Evolutionary conservation across 108 stramenopile genomes (phyloP).

Genomic region (Skeletonema tropicum): DNA sequence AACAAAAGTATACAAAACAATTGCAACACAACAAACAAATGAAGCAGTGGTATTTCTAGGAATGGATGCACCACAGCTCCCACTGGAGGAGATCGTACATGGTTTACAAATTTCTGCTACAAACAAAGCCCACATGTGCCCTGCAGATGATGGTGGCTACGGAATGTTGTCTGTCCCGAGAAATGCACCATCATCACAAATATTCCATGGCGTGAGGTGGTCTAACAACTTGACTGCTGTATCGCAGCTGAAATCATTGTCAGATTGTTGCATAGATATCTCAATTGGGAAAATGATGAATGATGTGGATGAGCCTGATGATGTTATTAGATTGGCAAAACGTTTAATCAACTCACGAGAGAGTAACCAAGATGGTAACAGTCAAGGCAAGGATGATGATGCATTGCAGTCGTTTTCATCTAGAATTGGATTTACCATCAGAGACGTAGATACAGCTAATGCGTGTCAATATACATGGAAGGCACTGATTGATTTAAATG

Average conservation of each 20-base stretch:
- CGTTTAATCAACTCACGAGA: slow-evolving; percentile 2
- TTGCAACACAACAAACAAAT: slow-evolving; percentile 6
- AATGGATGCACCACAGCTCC: slow-evolving; percentile 86
- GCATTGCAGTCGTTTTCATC: background rate
- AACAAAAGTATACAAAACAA: background rate
- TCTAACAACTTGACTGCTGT: slow-evolving; percentile 76
- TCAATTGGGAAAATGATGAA: slow-evolving; percentile 68
- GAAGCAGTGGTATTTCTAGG: slow-evolving; percentile 78
- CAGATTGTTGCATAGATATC: slow-evolving; percentile 64
- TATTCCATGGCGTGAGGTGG: slow-evolving; percentile 73
- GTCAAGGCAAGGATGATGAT: background rate
- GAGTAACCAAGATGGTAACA: background rate
- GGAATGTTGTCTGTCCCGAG: slow-evolving; percentile 80
- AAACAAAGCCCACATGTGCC: slow-evolving; percentile 65
- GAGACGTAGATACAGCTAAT: background rate
- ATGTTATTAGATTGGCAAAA: slow-evolving; percentile 58
- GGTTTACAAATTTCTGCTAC: slow-evolving; percentile 49
- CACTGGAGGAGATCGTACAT: slow-evolving; percentile 67
- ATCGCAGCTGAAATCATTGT: slow-evolving; percentile 81
- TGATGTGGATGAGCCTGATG: slow-evolving; percentile 82
- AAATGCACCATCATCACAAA: slow-evolving; percentile 34
- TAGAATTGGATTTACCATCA: background rate
- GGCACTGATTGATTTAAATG: slow-evolving; percentile 13
- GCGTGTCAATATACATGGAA: slow-evolving; percentile 12
- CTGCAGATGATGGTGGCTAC: slow-evolving; percentile 87